Conservation (phyloP, 1,284 basidiomycete genomes). For the Earliella scabrosa region DNA sequence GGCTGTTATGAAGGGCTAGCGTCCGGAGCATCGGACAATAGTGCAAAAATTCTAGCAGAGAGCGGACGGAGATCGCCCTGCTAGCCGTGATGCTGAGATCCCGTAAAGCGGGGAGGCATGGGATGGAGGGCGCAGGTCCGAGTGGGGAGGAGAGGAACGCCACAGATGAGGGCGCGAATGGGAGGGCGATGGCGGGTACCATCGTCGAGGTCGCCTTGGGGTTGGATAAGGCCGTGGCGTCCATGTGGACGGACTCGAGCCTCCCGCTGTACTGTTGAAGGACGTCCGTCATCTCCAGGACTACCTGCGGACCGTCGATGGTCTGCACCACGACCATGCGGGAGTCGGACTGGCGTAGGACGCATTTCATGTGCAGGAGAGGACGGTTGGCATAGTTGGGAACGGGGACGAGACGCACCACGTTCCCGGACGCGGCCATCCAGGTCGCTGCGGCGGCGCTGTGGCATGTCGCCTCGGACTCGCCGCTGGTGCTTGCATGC, state of each 20-base stretch:
- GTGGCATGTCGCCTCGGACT: conserved; percentile 4
- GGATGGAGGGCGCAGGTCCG: not conserved
- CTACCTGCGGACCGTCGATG: not conserved
- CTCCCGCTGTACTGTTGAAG: not conserved
- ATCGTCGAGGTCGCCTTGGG: not conserved
- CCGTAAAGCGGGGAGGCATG: not conserved
- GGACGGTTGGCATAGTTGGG: not conserved
- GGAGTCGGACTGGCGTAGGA: not conserved
- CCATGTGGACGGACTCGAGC: conserved; percentile 9
- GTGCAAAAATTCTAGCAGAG: conserved; percentile 9
- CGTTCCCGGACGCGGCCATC: not conserved
- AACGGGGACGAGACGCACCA: conserved; percentile 4
- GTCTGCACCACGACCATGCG: not conserved
- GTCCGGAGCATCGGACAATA: conserved; percentile 5
- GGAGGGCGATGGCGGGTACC: conserved; percentile 1
- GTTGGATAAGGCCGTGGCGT: conserved; percentile 2
- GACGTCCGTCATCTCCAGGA: not conserved
- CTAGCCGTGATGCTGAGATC: conserved; percentile 2
- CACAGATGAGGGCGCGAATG: not conserved
- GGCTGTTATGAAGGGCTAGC: conserved; percentile 2
- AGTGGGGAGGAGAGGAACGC: not conserved
- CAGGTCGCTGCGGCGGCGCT: not conserved
- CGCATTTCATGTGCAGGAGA: conserved; percentile 2
- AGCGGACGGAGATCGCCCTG: conserved; percentile 6
- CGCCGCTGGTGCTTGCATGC: not conserved